Conservation (phyloP, 768 basidiomycete species). For the Termitomyces sp. region DNA sequence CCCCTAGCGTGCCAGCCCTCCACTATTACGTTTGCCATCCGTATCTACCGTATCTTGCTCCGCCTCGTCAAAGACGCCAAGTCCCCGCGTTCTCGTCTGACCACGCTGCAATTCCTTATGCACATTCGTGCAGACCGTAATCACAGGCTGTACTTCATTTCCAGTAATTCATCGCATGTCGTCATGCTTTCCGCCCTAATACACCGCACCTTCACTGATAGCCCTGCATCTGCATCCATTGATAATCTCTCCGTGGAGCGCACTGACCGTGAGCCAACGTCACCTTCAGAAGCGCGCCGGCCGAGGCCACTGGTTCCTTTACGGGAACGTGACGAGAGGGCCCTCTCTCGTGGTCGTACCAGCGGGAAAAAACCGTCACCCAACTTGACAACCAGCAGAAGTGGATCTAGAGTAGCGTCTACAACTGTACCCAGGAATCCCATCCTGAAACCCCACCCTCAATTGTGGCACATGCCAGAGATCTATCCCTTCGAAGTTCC, state of each 20-base stretch:
- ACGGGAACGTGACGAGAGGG: slow-evolving; percentile 46
- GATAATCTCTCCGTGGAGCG: not conserved
- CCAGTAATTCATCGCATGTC: slow-evolving; percentile 56
- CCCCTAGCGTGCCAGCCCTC: slow-evolving; percentile 45
- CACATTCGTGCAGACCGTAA: slow-evolving; percentile 86
- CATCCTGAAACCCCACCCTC: slow-evolving; percentile 34
- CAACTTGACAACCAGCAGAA: slow-evolving; percentile 7
- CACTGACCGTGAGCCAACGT: slow-evolving; percentile 12
- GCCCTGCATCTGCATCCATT: not conserved
- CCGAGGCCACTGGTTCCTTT: slow-evolving; percentile 42
- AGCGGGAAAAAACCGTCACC: slow-evolving; percentile 34
- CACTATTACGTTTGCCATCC: slow-evolving; percentile 48
- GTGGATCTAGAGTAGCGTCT: slow-evolving; percentile 27
- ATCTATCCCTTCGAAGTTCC: slow-evolving; percentile 47
- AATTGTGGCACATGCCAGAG: slow-evolving; percentile 72
- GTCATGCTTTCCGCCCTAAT: slow-evolving; percentile 59
- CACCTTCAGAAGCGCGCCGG: slow-evolving; percentile 30
- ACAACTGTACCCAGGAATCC: slow-evolving; percentile 22
- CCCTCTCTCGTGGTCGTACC: slow-evolving; percentile 47
- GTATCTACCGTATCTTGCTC: slow-evolving; percentile 49
- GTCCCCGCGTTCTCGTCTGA: slow-evolving; percentile 58
- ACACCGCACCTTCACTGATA: slow-evolving; percentile 36
- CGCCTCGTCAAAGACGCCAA: slow-evolving; percentile 38
- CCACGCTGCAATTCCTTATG: slow-evolving; percentile 82
- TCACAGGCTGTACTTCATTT: slow-evolving; percentile 74